These are phyloP conservation scores for Wickerhamomyces alni DNA, from an alignment of 805 yeast genomes.

Conservation along the genomic window DNA sequence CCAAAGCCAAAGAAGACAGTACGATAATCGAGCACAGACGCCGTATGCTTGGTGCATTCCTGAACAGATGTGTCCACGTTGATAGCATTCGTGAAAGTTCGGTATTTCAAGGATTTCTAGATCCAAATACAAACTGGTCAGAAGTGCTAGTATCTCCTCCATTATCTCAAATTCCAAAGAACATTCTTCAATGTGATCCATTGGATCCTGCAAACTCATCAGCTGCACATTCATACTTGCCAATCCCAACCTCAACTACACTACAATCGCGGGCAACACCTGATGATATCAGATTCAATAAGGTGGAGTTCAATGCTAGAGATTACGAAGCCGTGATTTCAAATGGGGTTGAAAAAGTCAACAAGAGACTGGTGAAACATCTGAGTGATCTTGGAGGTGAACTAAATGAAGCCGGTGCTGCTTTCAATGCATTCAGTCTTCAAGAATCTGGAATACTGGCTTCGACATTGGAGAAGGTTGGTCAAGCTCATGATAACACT, in stretches of 20 bases:
- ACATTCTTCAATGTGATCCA: conserved; percentile 56
- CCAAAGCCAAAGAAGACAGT: conserved; percentile 35
- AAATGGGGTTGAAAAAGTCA: conserved; percentile 48
- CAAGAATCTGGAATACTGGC: conserved; percentile 39
- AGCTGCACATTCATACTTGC: conserved; percentile 56
- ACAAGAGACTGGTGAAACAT: conserved; percentile 45
- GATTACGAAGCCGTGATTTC: conserved; percentile 41
- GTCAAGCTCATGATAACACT: conserved; percentile 77
- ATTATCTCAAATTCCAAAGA: conserved; percentile 44
- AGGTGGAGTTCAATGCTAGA: conserved; percentile 36
- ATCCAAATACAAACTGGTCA: conserved; percentile 86
- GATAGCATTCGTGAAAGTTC: conserved; percentile 52
- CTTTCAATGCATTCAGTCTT: conserved; percentile 51
- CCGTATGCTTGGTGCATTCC: conserved; percentile 70
- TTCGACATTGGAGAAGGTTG: conserved; percentile 65
- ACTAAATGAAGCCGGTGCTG: conserved; percentile 68
- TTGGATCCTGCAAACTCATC: conserved; percentile 49
- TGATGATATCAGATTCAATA: conserved; percentile 35
- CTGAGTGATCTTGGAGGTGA: conserved; percentile 51
- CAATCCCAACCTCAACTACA: conserved; percentile 43
- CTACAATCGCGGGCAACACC: conserved; percentile 20
- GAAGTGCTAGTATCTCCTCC: conserved; percentile 65
- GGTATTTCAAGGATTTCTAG: conserved; percentile 72
- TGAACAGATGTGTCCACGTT: conserved; percentile 68
- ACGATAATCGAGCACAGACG: conserved; percentile 63